Percentiles rank a stretch among this genome's conserved stretches.
phyloP scores from a whole-genome alignment of 108 stramenopile genomes.

The Fragilaria crotonensis region DNA sequence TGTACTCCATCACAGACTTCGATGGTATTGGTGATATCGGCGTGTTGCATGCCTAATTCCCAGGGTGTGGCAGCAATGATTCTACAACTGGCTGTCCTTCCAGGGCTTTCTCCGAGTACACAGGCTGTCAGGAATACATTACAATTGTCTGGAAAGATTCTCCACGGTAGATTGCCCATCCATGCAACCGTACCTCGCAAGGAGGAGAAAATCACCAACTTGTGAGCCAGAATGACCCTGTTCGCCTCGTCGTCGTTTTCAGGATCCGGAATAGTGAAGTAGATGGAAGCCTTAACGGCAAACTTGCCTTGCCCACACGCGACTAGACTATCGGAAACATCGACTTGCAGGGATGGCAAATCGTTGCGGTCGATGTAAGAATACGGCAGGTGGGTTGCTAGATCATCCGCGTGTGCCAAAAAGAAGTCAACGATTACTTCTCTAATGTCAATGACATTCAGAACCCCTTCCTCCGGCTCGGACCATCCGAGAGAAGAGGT shows the following conservation, averaged over 20 bases:
- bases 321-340: slow-evolving; percentile 21
- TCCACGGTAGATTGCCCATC: slow-evolving; percentile 23
- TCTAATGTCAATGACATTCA: slow-evolving; percentile 23
- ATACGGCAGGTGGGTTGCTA: too few relatives aligned
- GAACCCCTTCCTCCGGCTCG: slow-evolving; percentile 8
- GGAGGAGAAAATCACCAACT: slow-evolving; percentile 35
- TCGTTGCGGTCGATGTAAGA: slow-evolving; percentile 20
- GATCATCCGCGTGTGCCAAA: slow-evolving; percentile 15
- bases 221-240: slow-evolving; percentile 15
- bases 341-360: slow-evolving; percentile 14
- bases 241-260: slow-evolving; percentile 2
- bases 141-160: too few relatives aligned
- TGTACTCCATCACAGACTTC: neutral
- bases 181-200: slow-evolving; percentile 29
- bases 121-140: slow-evolving; percentile 9
- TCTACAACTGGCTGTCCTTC: neutral
- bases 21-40: neutral
- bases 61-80: neutral
- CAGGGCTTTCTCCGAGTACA: neutral
- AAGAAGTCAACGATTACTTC: slow-evolving; percentile 29
- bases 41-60: neutral
- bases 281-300: slow-evolving; percentile 35
- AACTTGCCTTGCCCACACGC: slow-evolving; percentile 49
- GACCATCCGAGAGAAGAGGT: neutral
- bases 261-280: slow-evolving; percentile 16